These are phyloP conservation scores for Oryza meridionalis DNA, from an alignment of 176 grass and related monocot genomes.

Conservation along the genomic window DNA sequence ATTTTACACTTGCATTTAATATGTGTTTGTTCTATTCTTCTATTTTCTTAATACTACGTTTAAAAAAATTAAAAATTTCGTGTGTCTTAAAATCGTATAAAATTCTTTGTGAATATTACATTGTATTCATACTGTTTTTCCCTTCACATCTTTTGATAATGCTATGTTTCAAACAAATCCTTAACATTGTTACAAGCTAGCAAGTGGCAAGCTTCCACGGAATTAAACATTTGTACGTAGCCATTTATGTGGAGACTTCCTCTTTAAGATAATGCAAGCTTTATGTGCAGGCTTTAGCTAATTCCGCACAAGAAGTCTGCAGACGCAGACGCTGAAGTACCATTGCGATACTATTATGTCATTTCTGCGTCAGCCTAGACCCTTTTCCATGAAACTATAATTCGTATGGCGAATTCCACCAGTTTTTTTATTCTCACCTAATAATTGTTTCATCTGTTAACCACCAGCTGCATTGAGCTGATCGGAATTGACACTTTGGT, in stretches of 20 bases:
- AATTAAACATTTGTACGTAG: not conserved
- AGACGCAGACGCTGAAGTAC: not conserved
- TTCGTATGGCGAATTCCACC: not conserved
- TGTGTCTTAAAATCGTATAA: no score
- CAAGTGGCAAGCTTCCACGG: not conserved
- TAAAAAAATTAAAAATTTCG: no score
- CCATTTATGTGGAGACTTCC: not conserved
- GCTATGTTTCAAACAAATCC: no score
- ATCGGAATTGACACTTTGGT: slow-evolving; percentile 14
- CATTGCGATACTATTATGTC: not conserved
- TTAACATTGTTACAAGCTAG: not conserved
- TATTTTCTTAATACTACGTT: no score
- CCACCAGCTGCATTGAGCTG: slow-evolving; percentile 36
- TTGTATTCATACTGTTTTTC: no score
- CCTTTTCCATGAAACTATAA: not conserved
- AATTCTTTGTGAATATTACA: no score
- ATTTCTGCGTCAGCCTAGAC: slow-evolving; percentile 31
- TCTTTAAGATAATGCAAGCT: not conserved
- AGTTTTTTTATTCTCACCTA: not conserved
- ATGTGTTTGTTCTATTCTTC: no score
- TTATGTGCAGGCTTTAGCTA: not conserved
- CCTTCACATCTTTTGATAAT: no score
- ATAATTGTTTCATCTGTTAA: slow-evolving; percentile 36
- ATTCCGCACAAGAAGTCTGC: not conserved
- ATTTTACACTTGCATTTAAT: no score